Conservation (phyloP, 257 asterid species). For the Scutellaria baicalensis region DNA sequence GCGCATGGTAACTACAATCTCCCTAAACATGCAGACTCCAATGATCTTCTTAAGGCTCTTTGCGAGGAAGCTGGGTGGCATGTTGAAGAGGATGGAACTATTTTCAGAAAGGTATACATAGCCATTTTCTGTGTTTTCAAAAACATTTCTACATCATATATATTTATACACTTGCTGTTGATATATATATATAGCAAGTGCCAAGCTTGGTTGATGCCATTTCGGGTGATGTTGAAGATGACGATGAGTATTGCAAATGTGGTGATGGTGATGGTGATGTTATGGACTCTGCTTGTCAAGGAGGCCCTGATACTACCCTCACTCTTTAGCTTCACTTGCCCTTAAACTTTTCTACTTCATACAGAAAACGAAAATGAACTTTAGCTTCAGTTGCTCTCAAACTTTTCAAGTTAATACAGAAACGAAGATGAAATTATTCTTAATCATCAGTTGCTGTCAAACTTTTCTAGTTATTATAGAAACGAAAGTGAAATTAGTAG, state of each 20-base stretch:
- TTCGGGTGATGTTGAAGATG: constrained; percentile 8
- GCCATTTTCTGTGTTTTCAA: too few relatives aligned
- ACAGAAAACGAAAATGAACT: neutral
- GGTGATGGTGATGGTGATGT: neutral
- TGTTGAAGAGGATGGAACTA: constrained; percentile 62
- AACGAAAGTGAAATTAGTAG: neutral
- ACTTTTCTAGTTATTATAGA: too few relatives aligned
- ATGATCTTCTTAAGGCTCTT: constrained; percentile 69
- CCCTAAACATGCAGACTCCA: constrained; percentile 56
- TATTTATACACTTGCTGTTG: too few relatives aligned
- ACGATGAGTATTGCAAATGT: constrained; percentile 29
- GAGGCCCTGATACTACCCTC: constrained; percentile 24
- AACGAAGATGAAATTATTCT: neutral
- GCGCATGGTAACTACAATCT: constrained; percentile 64
- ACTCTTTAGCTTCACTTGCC: constrained; percentile 13
- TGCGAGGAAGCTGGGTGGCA: constrained; percentile 84
- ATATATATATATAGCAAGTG: too few relatives aligned
- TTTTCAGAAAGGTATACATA: constrained; percentile 34
- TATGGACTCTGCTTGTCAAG: neutral
- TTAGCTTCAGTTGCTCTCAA: too few relatives aligned
- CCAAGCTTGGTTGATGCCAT: constrained; percentile 21
- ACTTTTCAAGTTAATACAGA: too few relatives aligned
- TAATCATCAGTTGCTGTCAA: too few relatives aligned
- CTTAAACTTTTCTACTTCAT: neutral
- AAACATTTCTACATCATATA: neutral